These are phyloP conservation scores for Apophysomyces trapeziformis DNA, from an alignment of 371 early-diverging fungal species.

Conservation along the genomic window DNA sequence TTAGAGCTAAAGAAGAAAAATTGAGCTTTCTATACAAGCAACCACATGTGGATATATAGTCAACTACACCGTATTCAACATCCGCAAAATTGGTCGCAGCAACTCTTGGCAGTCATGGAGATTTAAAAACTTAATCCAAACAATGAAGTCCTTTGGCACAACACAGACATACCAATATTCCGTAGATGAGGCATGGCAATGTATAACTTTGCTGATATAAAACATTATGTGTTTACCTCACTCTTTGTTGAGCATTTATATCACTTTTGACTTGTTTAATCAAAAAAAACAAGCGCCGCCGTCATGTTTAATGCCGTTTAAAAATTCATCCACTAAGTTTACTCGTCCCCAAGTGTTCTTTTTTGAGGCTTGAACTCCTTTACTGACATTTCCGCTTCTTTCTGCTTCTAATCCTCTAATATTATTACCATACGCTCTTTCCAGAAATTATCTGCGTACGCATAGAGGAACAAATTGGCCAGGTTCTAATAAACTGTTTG, in stretches of 20 bases:
- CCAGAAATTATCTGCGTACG: too few relatives aligned
- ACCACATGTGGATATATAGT: background rate
- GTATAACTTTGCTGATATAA: conserved; percentile 12
- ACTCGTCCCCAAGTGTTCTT: too few relatives aligned
- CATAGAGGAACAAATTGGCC: too few relatives aligned
- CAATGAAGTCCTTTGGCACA: conserved; percentile 4
- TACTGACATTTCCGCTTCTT: too few relatives aligned
- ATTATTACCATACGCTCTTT: too few relatives aligned
- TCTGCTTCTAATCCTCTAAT: too few relatives aligned
- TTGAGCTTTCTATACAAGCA: too few relatives aligned
- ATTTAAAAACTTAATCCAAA: background rate
- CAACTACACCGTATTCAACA: background rate
- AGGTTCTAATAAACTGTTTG: too few relatives aligned
- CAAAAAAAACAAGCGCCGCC: background rate
- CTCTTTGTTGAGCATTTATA: conserved; percentile 9
- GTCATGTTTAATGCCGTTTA: too few relatives aligned
- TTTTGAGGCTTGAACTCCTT: too few relatives aligned
- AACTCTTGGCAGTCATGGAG: background rate
- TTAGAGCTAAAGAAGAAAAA: too few relatives aligned
- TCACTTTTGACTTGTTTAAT: conserved; percentile 11
- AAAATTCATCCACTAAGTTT: too few relatives aligned
- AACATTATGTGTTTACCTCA: conserved; percentile 3
- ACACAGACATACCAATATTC: background rate
- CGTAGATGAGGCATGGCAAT: conserved; percentile 7
- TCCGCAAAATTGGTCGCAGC: background rate